Conservation (phyloP, 148 eudicot genomes). For the Nepenthes gracilis region DNA sequence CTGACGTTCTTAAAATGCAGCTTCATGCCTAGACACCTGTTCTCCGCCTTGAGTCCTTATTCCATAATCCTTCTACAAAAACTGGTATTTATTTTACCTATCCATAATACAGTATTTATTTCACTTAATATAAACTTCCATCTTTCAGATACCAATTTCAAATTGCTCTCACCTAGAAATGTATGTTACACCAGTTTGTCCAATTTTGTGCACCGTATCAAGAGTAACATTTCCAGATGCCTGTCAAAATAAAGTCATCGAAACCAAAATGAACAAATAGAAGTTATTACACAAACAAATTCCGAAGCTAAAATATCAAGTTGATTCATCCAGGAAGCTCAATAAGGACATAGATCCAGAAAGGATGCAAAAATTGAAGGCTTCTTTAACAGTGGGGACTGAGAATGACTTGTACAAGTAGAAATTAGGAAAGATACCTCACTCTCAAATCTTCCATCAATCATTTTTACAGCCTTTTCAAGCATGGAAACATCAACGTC, state of each 20-base stretch:
- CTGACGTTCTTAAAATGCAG: too few relatives aligned
- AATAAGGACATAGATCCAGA: too few relatives aligned
- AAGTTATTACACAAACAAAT: not conserved
- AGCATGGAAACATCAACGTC: constrained; percentile 93
- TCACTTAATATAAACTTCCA: too few relatives aligned
- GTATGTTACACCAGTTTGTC: constrained; percentile 86
- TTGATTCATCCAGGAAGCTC: not conserved
- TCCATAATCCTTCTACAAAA: too few relatives aligned
- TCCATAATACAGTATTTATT: too few relatives aligned
- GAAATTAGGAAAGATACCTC: constrained; percentile 45
- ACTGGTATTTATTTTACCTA: too few relatives aligned
- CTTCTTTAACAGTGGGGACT: not conserved
- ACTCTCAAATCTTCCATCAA: constrained; percentile 68
- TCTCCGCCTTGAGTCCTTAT: too few relatives aligned
- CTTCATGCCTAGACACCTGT: too few relatives aligned
- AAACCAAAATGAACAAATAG: not conserved
- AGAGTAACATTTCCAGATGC: constrained; percentile 97
- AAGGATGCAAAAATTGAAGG: not conserved
- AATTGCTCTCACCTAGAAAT: constrained; percentile 54
- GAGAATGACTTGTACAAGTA: too few relatives aligned
- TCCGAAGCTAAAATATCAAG: not conserved
- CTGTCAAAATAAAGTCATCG: constrained; percentile 26
- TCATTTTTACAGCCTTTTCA: constrained; percentile 63
- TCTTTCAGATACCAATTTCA: not conserved
- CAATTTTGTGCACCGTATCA: constrained; percentile 71